A percentile compares a stretch with the other conserved stretches of the same genome.
Evolutionary conservation across 306 rosid genomes (phyloP).

Genomic region (Benincasa hispida): DNA sequence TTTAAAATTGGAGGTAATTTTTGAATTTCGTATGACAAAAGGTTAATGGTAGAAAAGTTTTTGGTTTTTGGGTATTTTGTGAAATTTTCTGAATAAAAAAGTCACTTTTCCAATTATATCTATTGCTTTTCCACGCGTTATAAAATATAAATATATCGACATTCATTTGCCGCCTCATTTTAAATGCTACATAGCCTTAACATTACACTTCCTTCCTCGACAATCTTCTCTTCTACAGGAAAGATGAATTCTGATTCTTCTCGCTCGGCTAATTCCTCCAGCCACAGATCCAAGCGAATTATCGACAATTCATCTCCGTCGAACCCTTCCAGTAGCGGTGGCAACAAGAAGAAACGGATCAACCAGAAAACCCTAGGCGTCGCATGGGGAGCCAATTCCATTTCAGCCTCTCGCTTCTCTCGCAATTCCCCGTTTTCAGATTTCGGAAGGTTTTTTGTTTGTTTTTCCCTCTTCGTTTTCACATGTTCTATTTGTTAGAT

Average conservation of each 20-base stretch:
- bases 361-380: slow-evolving; percentile 79
- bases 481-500: neutral
- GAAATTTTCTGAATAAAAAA: too few species aligned
- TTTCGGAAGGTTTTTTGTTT: slow-evolving; percentile 40
- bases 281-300: slow-evolving; percentile 38
- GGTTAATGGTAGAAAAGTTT: too few species aligned
- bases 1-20: too few species aligned
- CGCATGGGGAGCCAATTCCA: slow-evolving; percentile 64
- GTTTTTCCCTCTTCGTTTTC: neutral
- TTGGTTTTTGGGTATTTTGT: too few species aligned
- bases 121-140: neutral
- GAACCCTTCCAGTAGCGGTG: slow-evolving; percentile 14
- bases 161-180: slow-evolving; percentile 30
- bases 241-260: slow-evolving; percentile 43
- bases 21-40: too few species aligned
- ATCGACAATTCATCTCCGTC: slow-evolving; percentile 30
- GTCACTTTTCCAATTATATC: neutral
- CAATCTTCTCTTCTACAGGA: neutral
- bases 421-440: slow-evolving; percentile 53
- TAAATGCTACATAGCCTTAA: neutral
- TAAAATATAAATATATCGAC: neutral
- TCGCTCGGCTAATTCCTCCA: slow-evolving; percentile 41
- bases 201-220: neutral
- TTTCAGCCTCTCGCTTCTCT: slow-evolving; percentile 38
- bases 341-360: slow-evolving; percentile 16